Conservation (phyloP, 139 green algal genomes). For the Pedinophyceae sp. region DNA sequence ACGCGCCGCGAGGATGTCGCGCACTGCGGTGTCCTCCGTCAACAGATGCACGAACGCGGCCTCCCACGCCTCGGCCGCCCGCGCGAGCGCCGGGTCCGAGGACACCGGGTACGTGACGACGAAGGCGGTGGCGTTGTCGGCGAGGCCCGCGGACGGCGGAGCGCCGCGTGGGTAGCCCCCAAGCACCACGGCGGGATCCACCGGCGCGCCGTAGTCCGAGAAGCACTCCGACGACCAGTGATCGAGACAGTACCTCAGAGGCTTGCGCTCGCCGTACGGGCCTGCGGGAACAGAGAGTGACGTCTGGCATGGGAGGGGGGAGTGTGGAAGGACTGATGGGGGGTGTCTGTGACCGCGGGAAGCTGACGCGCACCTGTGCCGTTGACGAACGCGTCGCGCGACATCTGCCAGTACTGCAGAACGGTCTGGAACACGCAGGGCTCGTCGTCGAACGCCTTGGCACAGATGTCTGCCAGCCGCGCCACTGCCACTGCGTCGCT, state of each 20-base stretch:
- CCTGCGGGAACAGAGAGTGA: background rate
- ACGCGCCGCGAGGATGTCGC: constrained; percentile 10
- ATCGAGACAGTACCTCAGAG: constrained; percentile 2
- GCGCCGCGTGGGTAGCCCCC: constrained; percentile 47
- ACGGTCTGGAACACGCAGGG: too few relatives aligned
- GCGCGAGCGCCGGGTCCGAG: constrained; percentile 19
- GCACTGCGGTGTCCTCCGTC: constrained; percentile 9
- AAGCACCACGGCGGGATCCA: constrained; percentile 56
- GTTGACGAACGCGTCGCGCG: constrained; percentile 15
- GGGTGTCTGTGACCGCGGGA: too few relatives aligned
- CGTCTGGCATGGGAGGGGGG: too few relatives aligned
- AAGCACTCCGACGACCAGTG: constrained; percentile 25
- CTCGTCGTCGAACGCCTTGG: too few relatives aligned
- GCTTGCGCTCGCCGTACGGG: background rate
- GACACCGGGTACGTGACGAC: constrained; percentile 63
- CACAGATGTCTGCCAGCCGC: constrained; percentile 28
- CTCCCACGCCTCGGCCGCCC: constrained; percentile 62
- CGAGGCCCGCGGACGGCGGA: constrained; percentile 14
- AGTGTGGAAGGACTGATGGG: too few relatives aligned
- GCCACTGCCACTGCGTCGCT: background rate
- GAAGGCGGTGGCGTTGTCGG: constrained; percentile 52
- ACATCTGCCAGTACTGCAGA: constrained; percentile 81
- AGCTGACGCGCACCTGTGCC: too few relatives aligned
- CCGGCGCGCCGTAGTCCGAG: constrained; percentile 44
- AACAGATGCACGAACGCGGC: constrained; percentile 34